Percentiles rank a stretch among this genome's conserved stretches.
phyloP scores from a whole-genome alignment of 1,284 basidiomycete genomes.

The Melampsora larici-populina region DNA sequence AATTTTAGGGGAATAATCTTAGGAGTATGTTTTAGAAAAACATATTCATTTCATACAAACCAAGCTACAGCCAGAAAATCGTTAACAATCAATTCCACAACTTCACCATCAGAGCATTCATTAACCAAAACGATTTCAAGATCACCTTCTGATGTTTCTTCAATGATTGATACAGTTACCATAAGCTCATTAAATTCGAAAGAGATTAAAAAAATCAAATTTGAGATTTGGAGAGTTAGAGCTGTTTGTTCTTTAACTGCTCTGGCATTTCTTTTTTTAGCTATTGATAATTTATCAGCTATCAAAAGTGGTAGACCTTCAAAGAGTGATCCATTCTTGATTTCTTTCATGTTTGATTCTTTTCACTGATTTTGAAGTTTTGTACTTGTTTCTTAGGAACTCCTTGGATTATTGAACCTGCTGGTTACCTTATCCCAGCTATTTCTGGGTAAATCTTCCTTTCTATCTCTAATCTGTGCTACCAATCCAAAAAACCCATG shows the following conservation, averaged over 20 bases:
- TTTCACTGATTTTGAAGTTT: neutral
- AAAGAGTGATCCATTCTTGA: neutral
- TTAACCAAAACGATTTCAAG: too few species aligned
- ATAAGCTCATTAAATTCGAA: too few species aligned
- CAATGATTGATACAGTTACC: too few species aligned
- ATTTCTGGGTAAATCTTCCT: neutral
- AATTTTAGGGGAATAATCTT: neutral
- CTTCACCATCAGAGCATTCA: too few species aligned
- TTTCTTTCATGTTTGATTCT: neutral
- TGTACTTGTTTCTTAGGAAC: neutral
- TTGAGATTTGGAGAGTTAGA: neutral
- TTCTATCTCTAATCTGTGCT: neutral
- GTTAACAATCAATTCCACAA: too few species aligned
- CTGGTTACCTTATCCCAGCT: slow-evolving; percentile 1
- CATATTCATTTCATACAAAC: neutral
- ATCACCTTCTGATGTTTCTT: too few species aligned
- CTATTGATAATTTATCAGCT: slow-evolving; percentile 5
- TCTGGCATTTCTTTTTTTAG: neutral
- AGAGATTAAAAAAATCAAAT: neutral
- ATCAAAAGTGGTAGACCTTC: neutral
- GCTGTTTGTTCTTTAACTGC: neutral
- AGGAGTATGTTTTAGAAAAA: neutral
- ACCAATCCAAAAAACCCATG: neutral
- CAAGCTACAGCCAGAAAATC: neutral
- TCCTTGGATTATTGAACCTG: neutral